Evolutionary conservation across 2,329 filamentous ascomycete species (phyloP).

Genomic region (Penicillium decumbens): DNA sequence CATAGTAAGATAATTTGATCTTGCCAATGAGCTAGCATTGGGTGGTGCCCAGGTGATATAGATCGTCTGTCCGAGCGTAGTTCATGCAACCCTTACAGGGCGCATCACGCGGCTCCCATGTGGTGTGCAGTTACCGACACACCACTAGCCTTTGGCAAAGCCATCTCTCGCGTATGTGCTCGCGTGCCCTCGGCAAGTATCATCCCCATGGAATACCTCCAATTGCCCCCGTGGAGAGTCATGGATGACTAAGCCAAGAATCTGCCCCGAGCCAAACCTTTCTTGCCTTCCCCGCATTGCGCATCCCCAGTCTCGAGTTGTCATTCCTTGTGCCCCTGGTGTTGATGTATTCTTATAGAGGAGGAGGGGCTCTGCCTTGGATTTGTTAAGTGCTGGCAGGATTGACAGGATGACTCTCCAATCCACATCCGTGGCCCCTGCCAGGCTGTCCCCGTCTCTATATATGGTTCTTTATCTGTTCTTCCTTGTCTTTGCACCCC

Average conservation of each 20-base stretch:
- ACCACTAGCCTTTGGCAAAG: not conserved
- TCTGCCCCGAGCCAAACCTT: conserved; percentile 1
- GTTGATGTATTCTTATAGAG: conserved; percentile 17
- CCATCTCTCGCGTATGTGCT: not conserved
- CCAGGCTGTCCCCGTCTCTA: conserved; percentile 12
- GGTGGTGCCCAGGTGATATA: not conserved
- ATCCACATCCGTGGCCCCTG: conserved; percentile 5
- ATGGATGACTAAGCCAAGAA: conserved; percentile 13
- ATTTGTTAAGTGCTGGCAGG: conserved; percentile 2
- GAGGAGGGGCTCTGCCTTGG: conserved; percentile 1
- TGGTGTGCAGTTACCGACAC: conserved; percentile 5
- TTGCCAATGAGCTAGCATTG: not conserved
- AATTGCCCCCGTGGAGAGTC: not conserved
- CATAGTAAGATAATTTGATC: not conserved
- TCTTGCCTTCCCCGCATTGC: conserved; percentile 19
- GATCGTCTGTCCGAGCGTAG: not conserved
- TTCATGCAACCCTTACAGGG: conserved; percentile 1
- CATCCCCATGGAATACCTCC: not conserved
- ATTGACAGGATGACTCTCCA: conserved; percentile 17
- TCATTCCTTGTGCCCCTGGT: conserved; percentile 1
- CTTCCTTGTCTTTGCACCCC: conserved; percentile 19
- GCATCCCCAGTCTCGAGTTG: not conserved
- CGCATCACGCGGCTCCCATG: conserved; percentile 13
- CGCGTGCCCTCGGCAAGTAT: not conserved
- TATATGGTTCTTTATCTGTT: conserved; percentile 22